phyloP scores from a whole-genome alignment of 1,139 yeast genomes.

The Yarrowia galli region DNA sequence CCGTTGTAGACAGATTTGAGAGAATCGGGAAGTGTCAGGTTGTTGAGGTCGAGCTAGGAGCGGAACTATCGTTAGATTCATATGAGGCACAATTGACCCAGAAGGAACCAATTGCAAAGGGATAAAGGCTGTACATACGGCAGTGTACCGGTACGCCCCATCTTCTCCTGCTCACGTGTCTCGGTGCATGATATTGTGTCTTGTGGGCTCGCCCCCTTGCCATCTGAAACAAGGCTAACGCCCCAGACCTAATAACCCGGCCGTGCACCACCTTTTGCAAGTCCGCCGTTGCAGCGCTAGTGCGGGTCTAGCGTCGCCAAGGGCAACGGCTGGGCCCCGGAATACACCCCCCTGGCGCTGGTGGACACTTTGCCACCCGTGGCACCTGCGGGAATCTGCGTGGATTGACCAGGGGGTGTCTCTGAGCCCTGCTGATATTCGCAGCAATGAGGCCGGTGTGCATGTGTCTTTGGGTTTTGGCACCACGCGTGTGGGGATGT shows the following conservation, averaged over 20 bases:
- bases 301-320: not conserved
- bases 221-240: not conserved
- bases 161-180: not conserved
- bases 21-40: too few species aligned
- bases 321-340: not conserved
- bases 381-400: too few species aligned
- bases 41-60: too few species aligned
- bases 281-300: not conserved
- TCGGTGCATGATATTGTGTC: too few species aligned
- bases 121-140: too few species aligned
- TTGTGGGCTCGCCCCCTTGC: not conserved
- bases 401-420: not conserved
- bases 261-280: not conserved
- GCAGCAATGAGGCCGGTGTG: not conserved
- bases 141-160: too few species aligned
- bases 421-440: not conserved
- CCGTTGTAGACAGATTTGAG: too few species aligned
- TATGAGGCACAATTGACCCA: too few species aligned
- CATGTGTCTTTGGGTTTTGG: slow-evolving; percentile 1
- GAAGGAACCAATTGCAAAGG: too few species aligned
- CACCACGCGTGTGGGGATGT: not conserved
- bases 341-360: not conserved
- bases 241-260: not conserved
- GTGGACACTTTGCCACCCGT: not conserved
- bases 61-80: too few species aligned